phyloP scores from a whole-genome alignment of 1,139 yeast species.

The Hemisphaericaspora lyxosophila region DNA sequence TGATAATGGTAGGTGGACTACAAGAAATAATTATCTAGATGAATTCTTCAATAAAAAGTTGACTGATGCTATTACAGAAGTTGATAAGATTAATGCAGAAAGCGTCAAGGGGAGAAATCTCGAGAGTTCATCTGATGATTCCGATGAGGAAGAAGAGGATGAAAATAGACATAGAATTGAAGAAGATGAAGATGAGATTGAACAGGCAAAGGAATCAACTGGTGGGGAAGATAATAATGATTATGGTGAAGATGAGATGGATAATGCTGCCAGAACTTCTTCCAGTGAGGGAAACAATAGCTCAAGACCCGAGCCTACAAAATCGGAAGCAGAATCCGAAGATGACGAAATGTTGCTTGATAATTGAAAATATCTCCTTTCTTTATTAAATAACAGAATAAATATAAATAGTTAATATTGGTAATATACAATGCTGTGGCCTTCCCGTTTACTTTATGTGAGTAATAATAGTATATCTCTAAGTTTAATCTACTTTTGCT shows the following conservation, averaged over 20 bases:
- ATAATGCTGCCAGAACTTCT: neutral
- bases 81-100: conserved; percentile 27
- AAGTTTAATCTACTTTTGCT: too few relatives aligned
- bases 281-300: neutral
- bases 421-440: conserved; percentile 1
- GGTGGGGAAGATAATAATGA: conserved; percentile 11
- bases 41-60: conserved; percentile 37
- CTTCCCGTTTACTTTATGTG: neutral
- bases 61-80: conserved; percentile 28
- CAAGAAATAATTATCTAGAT: conserved; percentile 37
- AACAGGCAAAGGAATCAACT: conserved; percentile 7
- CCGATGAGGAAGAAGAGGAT: conserved; percentile 12
- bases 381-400: conserved; percentile 3
- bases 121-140: conserved; percentile 12
- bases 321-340: conserved; percentile 11
- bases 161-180: conserved; percentile 12
- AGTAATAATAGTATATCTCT: too few relatives aligned
- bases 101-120: conserved; percentile 15
- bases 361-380: conserved; percentile 5
- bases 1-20: conserved; percentile 42
- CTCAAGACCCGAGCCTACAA: conserved; percentile 6
- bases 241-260: conserved; percentile 9
- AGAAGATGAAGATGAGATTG: conserved; percentile 10
- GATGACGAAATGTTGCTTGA: conserved; percentile 20
- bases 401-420: neutral